Evolutionary conservation across 306 rosid genomes (phyloP), one percentile per base, ranked within the genome.

Genomic region (Cyamopsis tetragonoloba): DNA sequence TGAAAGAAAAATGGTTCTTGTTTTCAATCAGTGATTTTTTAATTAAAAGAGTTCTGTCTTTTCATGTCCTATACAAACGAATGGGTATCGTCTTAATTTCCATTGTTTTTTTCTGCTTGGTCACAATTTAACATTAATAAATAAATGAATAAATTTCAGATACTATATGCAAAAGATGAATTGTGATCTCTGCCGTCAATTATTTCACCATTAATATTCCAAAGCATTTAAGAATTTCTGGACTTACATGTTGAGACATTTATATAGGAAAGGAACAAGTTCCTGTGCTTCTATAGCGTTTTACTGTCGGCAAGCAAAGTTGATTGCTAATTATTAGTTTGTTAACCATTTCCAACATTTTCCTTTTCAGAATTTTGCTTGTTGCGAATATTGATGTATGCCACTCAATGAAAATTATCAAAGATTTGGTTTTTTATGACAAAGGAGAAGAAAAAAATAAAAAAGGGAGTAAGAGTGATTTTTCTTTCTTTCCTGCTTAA

Each of bases 31-130:
- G 2, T 5, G 20, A 41, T 60, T 17, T 7, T 37, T 17, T 15
- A n/a, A n/a, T n/a, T 60, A 48, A 42, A 71, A 70, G 55, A 58
- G 22, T 19, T 55, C 34, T 10, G 32, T 53, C 53, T 28, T 51
- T 66, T 51, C 71, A 14, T 41, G 56, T 49, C 66, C 20, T 38
- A 46, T 60, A 26, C 2, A 35, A 2, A 6, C 44, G 5, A 35
- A 37, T 44, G 23, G 23, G 32, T 46, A 30, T 46, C 66, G 73
- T 61, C 84, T 51, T 75, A 66, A n/a, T n/a, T n/a, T 61, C 64
- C 48, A 7, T 48, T 61, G 71, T 68, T 63, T 15, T 54, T 67
- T 75, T 55, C 27, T 68, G 62, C 31, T 46, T 39, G 48, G 22
- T 71, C 47, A 70, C 57, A 55, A 61, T 7, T 30, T 61, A 18